A percentile compares a stretch with the other conserved stretches of the same genome.
These are phyloP conservation scores for Trichosporon sp. DNA, from an alignment of 1,284 basidiomycete species.

Conservation along the genomic window DNA sequence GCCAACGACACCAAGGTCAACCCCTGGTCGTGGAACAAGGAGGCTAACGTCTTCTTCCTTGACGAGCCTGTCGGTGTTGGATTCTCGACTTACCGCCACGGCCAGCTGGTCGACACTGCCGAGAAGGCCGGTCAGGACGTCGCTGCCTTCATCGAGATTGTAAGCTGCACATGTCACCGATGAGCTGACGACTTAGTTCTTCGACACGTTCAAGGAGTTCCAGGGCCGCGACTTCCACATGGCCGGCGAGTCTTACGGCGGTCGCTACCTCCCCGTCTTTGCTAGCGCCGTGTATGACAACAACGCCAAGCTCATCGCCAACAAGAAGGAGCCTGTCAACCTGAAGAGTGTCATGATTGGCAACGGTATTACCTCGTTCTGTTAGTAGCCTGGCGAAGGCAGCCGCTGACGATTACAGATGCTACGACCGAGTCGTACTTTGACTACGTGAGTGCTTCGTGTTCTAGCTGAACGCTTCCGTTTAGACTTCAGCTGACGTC, in stretches of 20 bases:
- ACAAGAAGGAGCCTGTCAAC: constrained; percentile 66
- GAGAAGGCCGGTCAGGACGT: constrained; percentile 68
- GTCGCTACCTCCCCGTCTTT: constrained; percentile 76
- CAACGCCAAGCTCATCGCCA: constrained; percentile 58
- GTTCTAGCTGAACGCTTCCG: background rate
- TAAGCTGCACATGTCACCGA: constrained; percentile 11
- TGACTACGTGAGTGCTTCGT: constrained; percentile 24
- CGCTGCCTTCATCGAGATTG: constrained; percentile 62
- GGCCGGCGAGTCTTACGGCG: constrained; percentile 56
- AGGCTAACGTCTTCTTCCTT: constrained; percentile 46
- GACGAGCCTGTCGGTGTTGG: constrained; percentile 59
- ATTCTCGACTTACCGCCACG: constrained; percentile 62
- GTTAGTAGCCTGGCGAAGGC: background rate
- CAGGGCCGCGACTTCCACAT: constrained; percentile 61
- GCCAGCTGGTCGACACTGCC: constrained; percentile 56
- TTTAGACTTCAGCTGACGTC: background rate
- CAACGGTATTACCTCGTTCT: constrained; percentile 49
- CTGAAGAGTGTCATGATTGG: constrained; percentile 75
- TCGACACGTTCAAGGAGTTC: constrained; percentile 65
- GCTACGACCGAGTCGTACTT: constrained; percentile 37
- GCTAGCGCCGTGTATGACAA: constrained; percentile 73
- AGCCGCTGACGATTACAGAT: background rate
- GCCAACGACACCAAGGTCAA: constrained; percentile 48
- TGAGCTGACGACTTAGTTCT: constrained; percentile 50
- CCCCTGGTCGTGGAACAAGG: constrained; percentile 51